phyloP scores from a whole-genome alignment of 345 rosid genomes.

The Populus ilicifolia region DNA sequence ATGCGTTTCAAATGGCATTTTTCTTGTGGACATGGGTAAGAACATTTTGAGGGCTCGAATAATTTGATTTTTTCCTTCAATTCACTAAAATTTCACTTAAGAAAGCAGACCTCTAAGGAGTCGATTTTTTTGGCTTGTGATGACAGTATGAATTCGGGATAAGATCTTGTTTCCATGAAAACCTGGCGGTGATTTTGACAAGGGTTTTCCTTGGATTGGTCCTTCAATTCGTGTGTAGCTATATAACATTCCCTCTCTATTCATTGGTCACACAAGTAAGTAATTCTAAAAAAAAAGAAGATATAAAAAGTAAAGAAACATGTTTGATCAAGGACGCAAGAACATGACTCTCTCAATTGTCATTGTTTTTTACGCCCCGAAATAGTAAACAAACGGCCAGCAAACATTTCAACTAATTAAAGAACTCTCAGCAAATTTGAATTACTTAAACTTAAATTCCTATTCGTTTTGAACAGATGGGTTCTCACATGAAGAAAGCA shows the following conservation, averaged over 20 bases:
- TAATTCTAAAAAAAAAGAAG: neutral
- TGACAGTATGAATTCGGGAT: constrained; percentile 39
- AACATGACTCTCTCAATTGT: too few relatives aligned
- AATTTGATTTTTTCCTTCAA: neutral
- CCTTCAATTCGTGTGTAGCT: constrained; percentile 51
- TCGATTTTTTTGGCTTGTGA: neutral
- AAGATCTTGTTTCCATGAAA: constrained; percentile 43
- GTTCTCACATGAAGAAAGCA: constrained; percentile 55
- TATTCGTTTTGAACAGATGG: constrained; percentile 37
- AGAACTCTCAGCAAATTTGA: too few relatives aligned
- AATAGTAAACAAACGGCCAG: too few relatives aligned
- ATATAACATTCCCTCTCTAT: constrained; percentile 57
- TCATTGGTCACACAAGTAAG: constrained; percentile 55
- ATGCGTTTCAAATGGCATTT: constrained; percentile 51
- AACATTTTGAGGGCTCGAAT: neutral
- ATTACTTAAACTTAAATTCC: too few relatives aligned
- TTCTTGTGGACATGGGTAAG: constrained; percentile 50
- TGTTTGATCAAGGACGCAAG: too few relatives aligned
- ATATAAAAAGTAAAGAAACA: too few relatives aligned
- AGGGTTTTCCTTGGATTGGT: constrained; percentile 37
- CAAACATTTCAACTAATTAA: too few relatives aligned
- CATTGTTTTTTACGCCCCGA: too few relatives aligned
- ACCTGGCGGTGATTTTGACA: constrained; percentile 14
- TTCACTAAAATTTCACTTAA: too few relatives aligned
- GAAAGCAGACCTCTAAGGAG: too few relatives aligned